These are phyloP conservation scores for Voacanga thouarsii DNA, from an alignment of 257 asterid species.

Conservation along the genomic window DNA sequence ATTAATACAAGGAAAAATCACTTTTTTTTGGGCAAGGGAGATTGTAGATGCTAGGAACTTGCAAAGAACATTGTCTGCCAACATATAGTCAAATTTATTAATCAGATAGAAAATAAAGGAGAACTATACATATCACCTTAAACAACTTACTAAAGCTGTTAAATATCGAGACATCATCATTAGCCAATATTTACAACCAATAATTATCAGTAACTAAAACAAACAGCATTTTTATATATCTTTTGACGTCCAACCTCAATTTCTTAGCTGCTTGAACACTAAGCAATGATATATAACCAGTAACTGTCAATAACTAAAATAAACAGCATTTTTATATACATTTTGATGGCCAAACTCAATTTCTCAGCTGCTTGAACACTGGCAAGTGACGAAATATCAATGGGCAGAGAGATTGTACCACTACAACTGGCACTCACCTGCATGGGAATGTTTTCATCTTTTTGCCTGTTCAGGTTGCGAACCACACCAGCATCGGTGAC, in stretches of 20 bases:
- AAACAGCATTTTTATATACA: neutral
- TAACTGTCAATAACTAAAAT: neutral
- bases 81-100: neutral
- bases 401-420: neutral
- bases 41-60: neutral
- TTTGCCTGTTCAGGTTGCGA: conserved; percentile 70
- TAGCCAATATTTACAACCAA: neutral
- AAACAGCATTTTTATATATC: neutral
- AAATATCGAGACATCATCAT: neutral
- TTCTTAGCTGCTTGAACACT: too few species aligned
- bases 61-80: neutral
- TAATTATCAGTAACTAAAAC: neutral
- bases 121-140: neutral
- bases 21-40: neutral
- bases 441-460: conserved; percentile 86
- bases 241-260: neutral
- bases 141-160: neutral
- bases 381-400: neutral
- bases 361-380: neutral
- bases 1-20: conserved; percentile 7
- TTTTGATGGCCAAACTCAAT: neutral
- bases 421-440: conserved; percentile 54
- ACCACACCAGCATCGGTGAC: conserved; percentile 63
- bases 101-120: neutral
- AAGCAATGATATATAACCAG: neutral